These are phyloP conservation scores for Dysphania ambrosioides DNA, from an alignment of 148 eudicot genomes.

Conservation along the genomic window DNA sequence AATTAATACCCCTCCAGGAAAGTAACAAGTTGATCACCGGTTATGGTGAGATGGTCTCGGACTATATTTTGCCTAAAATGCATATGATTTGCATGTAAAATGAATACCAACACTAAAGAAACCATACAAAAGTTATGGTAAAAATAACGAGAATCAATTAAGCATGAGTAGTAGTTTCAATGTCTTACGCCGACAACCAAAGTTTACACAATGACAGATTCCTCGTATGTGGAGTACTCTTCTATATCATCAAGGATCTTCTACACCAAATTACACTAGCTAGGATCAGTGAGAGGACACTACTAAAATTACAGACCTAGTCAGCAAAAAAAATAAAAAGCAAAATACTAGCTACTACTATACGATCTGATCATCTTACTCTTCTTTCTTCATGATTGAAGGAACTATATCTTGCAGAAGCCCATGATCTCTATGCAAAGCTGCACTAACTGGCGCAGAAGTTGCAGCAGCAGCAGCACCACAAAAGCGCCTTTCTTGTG, in stretches of 20 bases:
- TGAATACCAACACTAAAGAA: background rate
- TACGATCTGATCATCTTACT: conserved; percentile 1
- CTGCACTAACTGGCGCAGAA: conserved; percentile 10
- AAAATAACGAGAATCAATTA: background rate
- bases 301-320: conserved; percentile 18
- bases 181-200: background rate
- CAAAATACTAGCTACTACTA: background rate
- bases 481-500: conserved; percentile 28
- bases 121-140: background rate
- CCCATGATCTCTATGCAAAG: conserved; percentile 44
- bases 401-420: conserved; percentile 65
- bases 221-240: background rate
- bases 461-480: background rate
- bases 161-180: background rate
- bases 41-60: too few species aligned
- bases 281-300: conserved; percentile 17
- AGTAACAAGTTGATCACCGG: too few species aligned
- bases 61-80: too few species aligned
- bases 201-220: conserved; percentile 12
- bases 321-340: conserved; percentile 11
- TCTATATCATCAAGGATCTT: conserved; percentile 2
- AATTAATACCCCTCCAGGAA: too few species aligned
- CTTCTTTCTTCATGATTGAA: conserved; percentile 26
- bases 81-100: too few species aligned
- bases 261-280: conserved; percentile 26